A percentile compares a stretch with the other conserved stretches of the same genome.
Conservation (phyloP, 2,329 filamentous ascomycete species). For the Hymenoscyphus salicellus region DNA sequence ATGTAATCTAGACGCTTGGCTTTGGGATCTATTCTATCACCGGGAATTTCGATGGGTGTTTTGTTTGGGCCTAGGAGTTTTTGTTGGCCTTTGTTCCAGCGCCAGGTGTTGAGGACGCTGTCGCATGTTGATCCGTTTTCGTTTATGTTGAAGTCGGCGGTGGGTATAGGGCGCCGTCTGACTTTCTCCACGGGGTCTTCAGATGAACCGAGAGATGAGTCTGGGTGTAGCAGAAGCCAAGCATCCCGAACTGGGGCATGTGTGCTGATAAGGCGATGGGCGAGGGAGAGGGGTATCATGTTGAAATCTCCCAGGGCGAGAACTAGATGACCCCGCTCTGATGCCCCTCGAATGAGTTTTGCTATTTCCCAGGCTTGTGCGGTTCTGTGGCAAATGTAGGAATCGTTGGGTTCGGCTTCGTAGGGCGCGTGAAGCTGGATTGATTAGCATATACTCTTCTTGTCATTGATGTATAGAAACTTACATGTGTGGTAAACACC, state of each 20-base stretch:
- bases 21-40: constrained; percentile 62
- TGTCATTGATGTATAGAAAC: constrained; percentile 25
- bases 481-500: constrained; percentile 87
- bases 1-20: constrained; percentile 95
- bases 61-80: constrained; percentile 64
- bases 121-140: constrained; percentile 88
- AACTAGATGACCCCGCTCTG: constrained; percentile 77
- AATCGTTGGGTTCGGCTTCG: constrained; percentile 73
- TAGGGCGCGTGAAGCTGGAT: constrained; percentile 78
- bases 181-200: constrained; percentile 64
- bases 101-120: constrained; percentile 85
- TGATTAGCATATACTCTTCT: constrained; percentile 39
- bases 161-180: constrained; percentile 65
- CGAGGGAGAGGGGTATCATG: constrained; percentile 84
- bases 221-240: constrained; percentile 81
- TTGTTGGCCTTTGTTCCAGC: constrained; percentile 72
- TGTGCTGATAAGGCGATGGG: constrained; percentile 76
- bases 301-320: constrained; percentile 93
- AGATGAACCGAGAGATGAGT: constrained; percentile 75
- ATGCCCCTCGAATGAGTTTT: constrained; percentile 79
- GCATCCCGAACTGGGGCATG: constrained; percentile 76
- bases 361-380: constrained; percentile 94
- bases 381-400: constrained; percentile 84
- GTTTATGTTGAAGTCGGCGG: constrained; percentile 71
- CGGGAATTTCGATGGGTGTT: constrained; percentile 59